These are phyloP conservation scores for Paxillus ammoniavirescens DNA, from an alignment of 768 basidiomycete species.

Conservation along the genomic window DNA sequence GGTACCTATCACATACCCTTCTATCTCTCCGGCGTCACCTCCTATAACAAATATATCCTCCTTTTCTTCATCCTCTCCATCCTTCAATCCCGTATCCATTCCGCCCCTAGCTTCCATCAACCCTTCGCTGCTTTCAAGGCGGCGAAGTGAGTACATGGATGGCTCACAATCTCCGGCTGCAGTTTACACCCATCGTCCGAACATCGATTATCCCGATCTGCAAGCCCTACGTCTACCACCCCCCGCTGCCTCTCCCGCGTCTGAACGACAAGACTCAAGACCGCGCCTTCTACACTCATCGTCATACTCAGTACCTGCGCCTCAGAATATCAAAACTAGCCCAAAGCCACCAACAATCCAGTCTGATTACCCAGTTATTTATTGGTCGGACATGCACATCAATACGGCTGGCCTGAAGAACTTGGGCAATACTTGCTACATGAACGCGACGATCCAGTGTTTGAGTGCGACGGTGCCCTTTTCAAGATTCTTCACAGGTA, in stretches of 20 bases:
- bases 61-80: constrained; percentile 38
- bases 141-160: constrained; percentile 76
- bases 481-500: constrained; percentile 88
- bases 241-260: constrained; percentile 61
- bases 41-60: constrained; percentile 37
- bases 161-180: constrained; percentile 67
- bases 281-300: constrained; percentile 46
- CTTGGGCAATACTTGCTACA: constrained; percentile 96
- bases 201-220: constrained; percentile 83
- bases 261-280: constrained; percentile 77
- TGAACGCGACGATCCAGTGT: constrained; percentile 98
- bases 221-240: constrained; percentile 77
- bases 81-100: constrained; percentile 47
- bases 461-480: constrained; percentile 93
- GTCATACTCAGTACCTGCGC: constrained; percentile 30
- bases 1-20: constrained; percentile 52
- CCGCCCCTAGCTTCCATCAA: constrained; percentile 88
- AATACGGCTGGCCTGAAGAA: constrained; percentile 90
- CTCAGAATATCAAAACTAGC: constrained; percentile 23
- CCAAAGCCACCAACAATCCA: constrained; percentile 66
- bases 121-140: constrained; percentile 68
- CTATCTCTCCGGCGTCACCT: constrained; percentile 40
- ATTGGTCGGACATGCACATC: constrained; percentile 81
- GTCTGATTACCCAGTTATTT: constrained; percentile 78
- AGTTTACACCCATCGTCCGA: constrained; percentile 42